Conservation (phyloP, 192 early-diverging fungal genomes). For the Coemansia aciculifera region DNA sequence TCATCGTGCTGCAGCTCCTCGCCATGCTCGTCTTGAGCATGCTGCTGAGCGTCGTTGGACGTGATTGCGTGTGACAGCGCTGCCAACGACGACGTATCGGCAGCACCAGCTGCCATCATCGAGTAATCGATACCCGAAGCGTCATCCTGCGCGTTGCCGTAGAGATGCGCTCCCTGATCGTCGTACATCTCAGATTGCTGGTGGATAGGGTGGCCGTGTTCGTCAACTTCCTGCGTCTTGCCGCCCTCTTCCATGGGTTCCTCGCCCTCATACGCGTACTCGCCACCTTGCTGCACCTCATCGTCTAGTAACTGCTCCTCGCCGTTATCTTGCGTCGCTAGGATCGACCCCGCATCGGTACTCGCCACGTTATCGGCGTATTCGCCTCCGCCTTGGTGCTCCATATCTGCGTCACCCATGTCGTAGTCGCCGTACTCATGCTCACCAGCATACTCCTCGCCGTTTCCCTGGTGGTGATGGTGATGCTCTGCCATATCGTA, state of each 20-base stretch:
- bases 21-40: slow-evolving; percentile 9
- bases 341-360: slow-evolving; percentile 34
- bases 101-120: slow-evolving; percentile 32
- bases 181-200: slow-evolving; percentile 24
- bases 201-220: slow-evolving; percentile 4
- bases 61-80: slow-evolving; percentile 44
- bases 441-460: slow-evolving; percentile 29
- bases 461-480: slow-evolving; percentile 8
- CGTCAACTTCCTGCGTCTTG: slow-evolving; percentile 3
- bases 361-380: slow-evolving; percentile 27
- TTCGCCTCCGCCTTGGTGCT: slow-evolving; percentile 10
- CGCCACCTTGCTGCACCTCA: neutral
- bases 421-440: slow-evolving; percentile 39
- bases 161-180: slow-evolving; percentile 33
- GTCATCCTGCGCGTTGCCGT: slow-evolving; percentile 26
- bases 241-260: slow-evolving; percentile 7
- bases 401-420: slow-evolving; percentile 36
- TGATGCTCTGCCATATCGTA: slow-evolving; percentile 31
- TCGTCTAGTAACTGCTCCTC: slow-evolving; percentile 31
- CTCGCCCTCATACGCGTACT: slow-evolving; percentile 1
- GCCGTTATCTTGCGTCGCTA: slow-evolving; percentile 39
- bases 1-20: neutral
- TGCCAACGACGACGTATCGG: slow-evolving; percentile 34
- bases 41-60: slow-evolving; percentile 20
- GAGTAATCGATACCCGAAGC: slow-evolving; percentile 33